These are phyloP conservation scores for Amylocystis lapponica DNA, from an alignment of 768 basidiomycete genomes.

Conservation along the genomic window DNA sequence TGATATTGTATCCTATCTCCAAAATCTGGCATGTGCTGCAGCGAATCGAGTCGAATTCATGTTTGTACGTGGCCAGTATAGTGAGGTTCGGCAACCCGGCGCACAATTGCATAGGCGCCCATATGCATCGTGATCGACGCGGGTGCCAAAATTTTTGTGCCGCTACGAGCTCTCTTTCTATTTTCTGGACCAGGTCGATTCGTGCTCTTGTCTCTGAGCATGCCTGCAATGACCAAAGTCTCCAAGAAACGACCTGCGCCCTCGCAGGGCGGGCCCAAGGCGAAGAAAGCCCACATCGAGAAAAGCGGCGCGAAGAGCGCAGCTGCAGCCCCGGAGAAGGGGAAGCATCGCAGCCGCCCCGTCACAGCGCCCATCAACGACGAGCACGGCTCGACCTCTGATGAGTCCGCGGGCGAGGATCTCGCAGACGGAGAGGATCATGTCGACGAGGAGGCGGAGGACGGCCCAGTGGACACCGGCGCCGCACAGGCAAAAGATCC, in stretches of 20 bases:
- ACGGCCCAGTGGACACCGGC: slow-evolving; percentile 8
- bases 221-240: slow-evolving; percentile 32
- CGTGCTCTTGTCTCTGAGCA: neutral
- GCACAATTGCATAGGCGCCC: too few relatives aligned
- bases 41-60: too few relatives aligned
- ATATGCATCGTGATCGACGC: too few relatives aligned
- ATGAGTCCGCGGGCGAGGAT: slow-evolving; percentile 25
- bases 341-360: slow-evolving; percentile 56
- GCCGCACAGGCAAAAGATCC: slow-evolving; percentile 40
- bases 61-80: too few relatives aligned
- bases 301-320: slow-evolving; percentile 17
- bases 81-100: too few relatives aligned
- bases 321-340: slow-evolving; percentile 15
- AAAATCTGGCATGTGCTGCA: too few relatives aligned
- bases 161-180: neutral
- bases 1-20: too few relatives aligned
- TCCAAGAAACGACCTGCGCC: slow-evolving; percentile 46
- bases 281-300: slow-evolving; percentile 50
- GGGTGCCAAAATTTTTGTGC: neutral
- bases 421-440: slow-evolving; percentile 30
- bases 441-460: slow-evolving; percentile 28
- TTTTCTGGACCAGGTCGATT: neutral
- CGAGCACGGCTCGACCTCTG: slow-evolving; percentile 34
- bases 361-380: slow-evolving; percentile 40
- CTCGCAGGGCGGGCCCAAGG: slow-evolving; percentile 39